Evolutionary conservation across 2,329 filamentous ascomycete genomes (phyloP), one percentile per base, ranked within the genome.

Genomic region (Diaporthe velutina): DNA sequence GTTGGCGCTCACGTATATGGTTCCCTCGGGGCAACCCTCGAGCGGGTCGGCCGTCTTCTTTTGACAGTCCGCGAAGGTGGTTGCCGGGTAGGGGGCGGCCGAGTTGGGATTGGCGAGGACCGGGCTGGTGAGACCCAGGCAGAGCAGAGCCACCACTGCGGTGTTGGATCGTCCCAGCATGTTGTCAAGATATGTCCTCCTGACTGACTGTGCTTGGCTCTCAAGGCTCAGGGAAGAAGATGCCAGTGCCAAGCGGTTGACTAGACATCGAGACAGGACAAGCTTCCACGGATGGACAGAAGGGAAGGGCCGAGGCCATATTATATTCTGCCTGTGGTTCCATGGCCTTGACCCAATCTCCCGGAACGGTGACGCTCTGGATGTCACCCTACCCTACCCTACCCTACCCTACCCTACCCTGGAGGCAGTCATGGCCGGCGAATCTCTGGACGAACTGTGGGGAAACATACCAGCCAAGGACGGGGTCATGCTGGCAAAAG

Each of bases 1-100:
- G 33, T 80, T 77, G 48, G 82, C 80, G 75, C 82, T 83, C n/a
- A 87, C 85, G 72, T 83, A 85, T n/a, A 87, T 77, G 5, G 84
- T 86, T 0, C 83, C 82, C 1, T 78, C 64, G 0, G 85, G 85
- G 61, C 85, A 87, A 4, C 84, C 84, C 2, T 81, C 77, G 9
- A 83, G 80, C 4, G 83, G 81, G 64, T 82, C 75, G 35, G 74
- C 73, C 5, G 82, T 84, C 73, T 79, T 81, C 64, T 78, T 79
- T 67, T 84, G 83, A 71, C 82, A 83, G 70, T 78, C 76, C 17
- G 76, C 76, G 70, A 80, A 83, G 48, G 79, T 83, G 64, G 78
- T 77, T 15, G 78, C 79, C 15, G 82, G 81, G 61, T 55, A 45
- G 2, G 67, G 71, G 4, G 75, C 74, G 7, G 66, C 73, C 28